phyloP scores from a whole-genome alignment of 1,284 basidiomycete genomes.

The Apiotrichum akiyoshidainum region DNA sequence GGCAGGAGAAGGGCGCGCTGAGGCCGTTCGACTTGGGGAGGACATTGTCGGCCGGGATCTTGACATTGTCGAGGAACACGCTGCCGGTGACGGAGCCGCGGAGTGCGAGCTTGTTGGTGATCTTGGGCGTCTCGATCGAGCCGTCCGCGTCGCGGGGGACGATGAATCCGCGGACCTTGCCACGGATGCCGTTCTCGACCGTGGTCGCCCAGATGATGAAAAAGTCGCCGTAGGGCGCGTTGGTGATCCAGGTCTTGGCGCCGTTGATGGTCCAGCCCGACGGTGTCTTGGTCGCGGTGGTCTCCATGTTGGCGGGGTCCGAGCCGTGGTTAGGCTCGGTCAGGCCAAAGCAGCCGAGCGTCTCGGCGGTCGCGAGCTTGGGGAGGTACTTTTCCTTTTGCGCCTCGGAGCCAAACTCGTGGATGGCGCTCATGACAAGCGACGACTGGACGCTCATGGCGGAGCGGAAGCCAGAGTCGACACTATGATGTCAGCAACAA shows the following conservation, averaged over 20 bases:
- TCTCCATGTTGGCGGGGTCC: conserved; percentile 91
- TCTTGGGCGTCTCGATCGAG: conserved; percentile 61
- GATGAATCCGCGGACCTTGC: conserved; percentile 85
- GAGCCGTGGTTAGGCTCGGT: conserved; percentile 97
- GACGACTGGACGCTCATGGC: conserved; percentile 96
- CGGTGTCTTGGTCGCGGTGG: conserved; percentile 74
- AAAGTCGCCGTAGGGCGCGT: conserved; percentile 77
- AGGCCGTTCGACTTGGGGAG: conserved; percentile 74
- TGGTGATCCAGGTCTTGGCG: conserved; percentile 96
- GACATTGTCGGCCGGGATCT: conserved; percentile 65
- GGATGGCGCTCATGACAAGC: conserved; percentile 95
- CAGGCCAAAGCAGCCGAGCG: conserved; percentile 84
- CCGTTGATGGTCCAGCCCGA: conserved; percentile 85
- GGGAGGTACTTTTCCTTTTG: conserved; percentile 93
- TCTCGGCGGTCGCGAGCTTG: conserved; percentile 8
- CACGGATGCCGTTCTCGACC: conserved; percentile 53
- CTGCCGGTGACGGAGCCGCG: conserved; percentile 88
- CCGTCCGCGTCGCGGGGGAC: conserved; percentile 45
- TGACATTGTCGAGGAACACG: conserved; percentile 85
- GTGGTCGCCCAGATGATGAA: conserved; percentile 82
- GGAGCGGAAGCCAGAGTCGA: conserved; percentile 93
- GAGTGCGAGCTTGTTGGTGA: conserved; percentile 89
- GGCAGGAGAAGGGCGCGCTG: conserved; percentile 79
- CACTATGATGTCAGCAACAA: conserved; percentile 53
- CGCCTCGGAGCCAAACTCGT: conserved; percentile 79